These are phyloP conservation scores for Inonotus hispidus DNA, from an alignment of 1,284 basidiomycete genomes.

Conservation along the genomic window DNA sequence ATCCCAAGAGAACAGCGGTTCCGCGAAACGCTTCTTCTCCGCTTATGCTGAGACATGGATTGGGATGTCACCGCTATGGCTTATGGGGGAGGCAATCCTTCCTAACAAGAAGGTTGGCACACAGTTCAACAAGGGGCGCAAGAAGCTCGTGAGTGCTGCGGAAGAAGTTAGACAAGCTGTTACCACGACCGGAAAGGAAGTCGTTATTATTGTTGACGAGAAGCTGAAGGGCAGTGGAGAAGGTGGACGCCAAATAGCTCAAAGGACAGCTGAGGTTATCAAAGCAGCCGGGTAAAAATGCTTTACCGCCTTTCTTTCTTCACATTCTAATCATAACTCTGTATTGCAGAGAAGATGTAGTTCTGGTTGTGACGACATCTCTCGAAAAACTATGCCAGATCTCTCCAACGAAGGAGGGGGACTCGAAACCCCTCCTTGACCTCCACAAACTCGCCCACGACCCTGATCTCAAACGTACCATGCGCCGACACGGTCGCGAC, in stretches of 20 bases:
- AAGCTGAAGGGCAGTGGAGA: constrained; percentile 18
- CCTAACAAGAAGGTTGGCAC: constrained; percentile 21
- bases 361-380: constrained; percentile 23
- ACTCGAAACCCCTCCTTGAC: neutral
- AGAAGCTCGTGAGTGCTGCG: constrained; percentile 17
- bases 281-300: constrained; percentile 24
- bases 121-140: constrained; percentile 21
- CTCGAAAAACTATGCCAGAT: constrained; percentile 17
- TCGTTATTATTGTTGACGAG: constrained; percentile 23
- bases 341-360: constrained; percentile 19
- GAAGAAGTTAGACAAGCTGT: constrained; percentile 20
- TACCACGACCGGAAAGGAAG: constrained; percentile 18
- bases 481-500: constrained; percentile 20
- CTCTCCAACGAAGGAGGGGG: neutral
- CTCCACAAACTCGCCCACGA: constrained; percentile 7
- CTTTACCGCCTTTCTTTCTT: neutral
- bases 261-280: constrained; percentile 22
- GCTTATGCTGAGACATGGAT: constrained; percentile 23
- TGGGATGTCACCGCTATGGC: constrained; percentile 21
- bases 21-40: constrained; percentile 19
- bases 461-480: constrained; percentile 15
- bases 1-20: constrained; percentile 18
- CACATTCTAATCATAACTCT: neutral
- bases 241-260: constrained; percentile 9
- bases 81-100: constrained; percentile 24